Evolutionary conservation across 345 rosid species (phyloP), one percentile per base, ranked within the genome.

Genomic region (Draba incana): DNA sequence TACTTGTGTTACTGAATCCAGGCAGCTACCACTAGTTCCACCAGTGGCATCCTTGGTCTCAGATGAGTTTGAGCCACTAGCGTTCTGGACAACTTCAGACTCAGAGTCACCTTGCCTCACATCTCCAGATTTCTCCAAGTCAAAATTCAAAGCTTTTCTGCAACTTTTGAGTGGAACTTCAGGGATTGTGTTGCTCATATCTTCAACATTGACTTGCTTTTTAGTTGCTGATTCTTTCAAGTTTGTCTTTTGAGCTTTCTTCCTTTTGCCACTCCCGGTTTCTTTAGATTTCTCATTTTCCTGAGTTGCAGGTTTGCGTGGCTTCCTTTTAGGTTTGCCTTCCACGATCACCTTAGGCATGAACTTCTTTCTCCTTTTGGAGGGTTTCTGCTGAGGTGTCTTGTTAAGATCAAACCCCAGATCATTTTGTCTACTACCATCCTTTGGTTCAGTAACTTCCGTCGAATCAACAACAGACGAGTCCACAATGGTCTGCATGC

Each of bases 341-440:
- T 90, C 90, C 64, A 4, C 49, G 15, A 84, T 38, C 60, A 90
- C 97, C 79, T 90, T 92, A 2, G 98, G 96, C 83, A 91, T 84
- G 83, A 85, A 86, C 80, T 88, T 92, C 77, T 66, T 92, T 78
- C 42, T 90, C 76, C 85, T 70, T 75, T 82, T 90, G 20, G 86
- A 81, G 44, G 76, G 72, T 77, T 84, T 87, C 80, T 72, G 80
- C 57, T 84, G 84, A 5, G 97, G 98, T 16, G 68, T 75, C 75
- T 72, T 64, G 71, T 92, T 89, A 57, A 88, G 86, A 75, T 88
- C 96, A 49, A 86, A 79, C 62, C 71, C 81, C 75, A 51, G 78
- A 15, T 61, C 75, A 66, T 55, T 57, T 65, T 43, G 78, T 49
- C 55, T 38, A 3, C 63, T 67, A 20, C 30, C 48, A 31, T 81